These are phyloP conservation scores for Amphicarpaea edgeworthii DNA, from an alignment of 306 rosid species.

Conservation along the genomic window DNA sequence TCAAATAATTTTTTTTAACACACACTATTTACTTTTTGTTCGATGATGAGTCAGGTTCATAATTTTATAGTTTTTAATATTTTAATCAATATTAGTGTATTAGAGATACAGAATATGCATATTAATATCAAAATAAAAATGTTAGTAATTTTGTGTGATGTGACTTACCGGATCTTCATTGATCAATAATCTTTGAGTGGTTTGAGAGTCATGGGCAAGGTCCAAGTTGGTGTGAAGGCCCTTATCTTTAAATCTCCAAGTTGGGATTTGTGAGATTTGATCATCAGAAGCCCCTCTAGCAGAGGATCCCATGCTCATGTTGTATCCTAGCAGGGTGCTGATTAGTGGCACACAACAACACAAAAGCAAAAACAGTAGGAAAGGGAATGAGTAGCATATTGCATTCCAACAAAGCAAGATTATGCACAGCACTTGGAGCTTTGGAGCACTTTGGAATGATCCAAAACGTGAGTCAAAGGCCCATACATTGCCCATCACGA, in stretches of 20 bases:
- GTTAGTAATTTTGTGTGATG: background rate
- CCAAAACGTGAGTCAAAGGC: slow-evolving; percentile 80
- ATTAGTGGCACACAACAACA: slow-evolving; percentile 88
- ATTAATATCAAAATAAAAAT: background rate
- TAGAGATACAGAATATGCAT: background rate
- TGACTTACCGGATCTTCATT: slow-evolving; percentile 80
- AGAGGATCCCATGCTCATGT: slow-evolving; percentile 77
- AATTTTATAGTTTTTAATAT: background rate
- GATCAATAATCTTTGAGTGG: slow-evolving; percentile 49
- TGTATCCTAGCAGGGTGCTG: slow-evolving; percentile 76
- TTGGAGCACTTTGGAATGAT: slow-evolving; percentile 75
- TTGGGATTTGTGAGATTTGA: slow-evolving; percentile 75
- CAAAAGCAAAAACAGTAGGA: slow-evolving; percentile 74
- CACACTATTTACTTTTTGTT: no score
- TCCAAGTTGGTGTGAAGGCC: slow-evolving; percentile 47
- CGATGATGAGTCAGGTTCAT: background rate
- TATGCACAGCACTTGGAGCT: slow-evolving; percentile 73
- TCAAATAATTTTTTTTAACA: background rate
- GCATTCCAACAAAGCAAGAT: slow-evolving; percentile 89
- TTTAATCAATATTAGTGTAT: background rate
- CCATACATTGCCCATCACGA: slow-evolving; percentile 99
- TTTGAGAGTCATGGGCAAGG: slow-evolving; percentile 37
- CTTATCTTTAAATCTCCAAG: slow-evolving; percentile 75
- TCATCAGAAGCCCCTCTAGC: slow-evolving; percentile 82
- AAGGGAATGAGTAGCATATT: slow-evolving; percentile 88